Evolutionary conservation across 2,329 filamentous ascomycete genomes (phyloP).

Genomic region (Parastagonospora avenae): DNA sequence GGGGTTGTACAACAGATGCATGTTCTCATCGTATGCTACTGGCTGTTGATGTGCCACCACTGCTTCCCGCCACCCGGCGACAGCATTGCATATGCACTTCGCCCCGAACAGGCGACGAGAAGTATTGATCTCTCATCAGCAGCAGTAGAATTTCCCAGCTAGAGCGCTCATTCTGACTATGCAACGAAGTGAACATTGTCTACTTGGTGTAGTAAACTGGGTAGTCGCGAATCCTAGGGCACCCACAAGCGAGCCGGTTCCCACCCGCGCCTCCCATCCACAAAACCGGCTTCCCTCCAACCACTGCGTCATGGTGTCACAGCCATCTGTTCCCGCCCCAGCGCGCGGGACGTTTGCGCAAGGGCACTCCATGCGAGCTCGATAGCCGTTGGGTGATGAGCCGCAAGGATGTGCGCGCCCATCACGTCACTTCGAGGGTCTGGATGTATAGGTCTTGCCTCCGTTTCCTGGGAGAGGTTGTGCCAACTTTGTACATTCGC

Average conservation of each 20-base stretch:
- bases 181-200: no score
- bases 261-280: no score
- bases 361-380: conserved; percentile 26
- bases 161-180: no score
- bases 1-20: conserved; percentile 11
- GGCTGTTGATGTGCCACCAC: conserved; percentile 1
- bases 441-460: conserved; percentile 7
- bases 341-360: conserved; percentile 19
- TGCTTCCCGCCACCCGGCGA: neutral
- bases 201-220: no score
- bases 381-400: conserved; percentile 12
- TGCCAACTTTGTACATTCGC: conserved; percentile 5
- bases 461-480: conserved; percentile 9
- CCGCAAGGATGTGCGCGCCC: conserved; percentile 6
- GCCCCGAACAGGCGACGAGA: no score
- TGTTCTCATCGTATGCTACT: conserved; percentile 3
- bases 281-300: conserved; percentile 30
- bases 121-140: no score
- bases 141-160: no score
- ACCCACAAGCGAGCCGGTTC: conserved; percentile 13
- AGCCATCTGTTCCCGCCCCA: conserved; percentile 3
- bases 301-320: conserved; percentile 24
- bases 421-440: conserved; percentile 21
- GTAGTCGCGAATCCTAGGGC: conserved; percentile 1
- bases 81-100: no score